Evolutionary conservation across 305 asterid genomes (phyloP).

Genomic region (Nicotiana rustica): DNA sequence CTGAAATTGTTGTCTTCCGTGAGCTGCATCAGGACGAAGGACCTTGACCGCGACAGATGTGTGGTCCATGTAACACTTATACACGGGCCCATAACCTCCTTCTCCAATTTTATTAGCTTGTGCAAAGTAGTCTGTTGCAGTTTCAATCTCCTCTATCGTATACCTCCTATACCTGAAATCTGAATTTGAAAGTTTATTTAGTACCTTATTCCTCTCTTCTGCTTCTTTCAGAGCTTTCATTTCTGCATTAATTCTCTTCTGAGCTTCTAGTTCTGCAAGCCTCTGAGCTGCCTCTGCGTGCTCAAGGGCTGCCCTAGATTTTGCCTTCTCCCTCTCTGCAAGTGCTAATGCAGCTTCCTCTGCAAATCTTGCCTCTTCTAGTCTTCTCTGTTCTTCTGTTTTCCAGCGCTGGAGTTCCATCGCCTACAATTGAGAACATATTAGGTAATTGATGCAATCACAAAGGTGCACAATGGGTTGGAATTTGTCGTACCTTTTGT

Average conservation of each 20-base stretch:
- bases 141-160: conserved; percentile 57
- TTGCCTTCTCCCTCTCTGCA: conserved; percentile 54
- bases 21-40: conserved; percentile 62
- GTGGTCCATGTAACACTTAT: conserved; percentile 55
- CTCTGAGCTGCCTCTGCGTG: conserved; percentile 53
- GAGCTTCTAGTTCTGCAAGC: conserved; percentile 55
- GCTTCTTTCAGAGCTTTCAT: conserved; percentile 48
- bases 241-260: conserved; percentile 55
- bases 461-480: background rate
- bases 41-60: conserved; percentile 63
- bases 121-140: conserved; percentile 52
- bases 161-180: conserved; percentile 53
- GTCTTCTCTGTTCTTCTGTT: conserved; percentile 49
- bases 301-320: conserved; percentile 50
- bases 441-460: conserved; percentile 8
- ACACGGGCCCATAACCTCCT: conserved; percentile 66
- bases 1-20: conserved; percentile 60
- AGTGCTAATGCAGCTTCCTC: conserved; percentile 52
- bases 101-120: conserved; percentile 55
- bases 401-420: conserved; percentile 59
- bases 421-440: conserved; percentile 41
- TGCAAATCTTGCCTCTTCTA: conserved; percentile 53
- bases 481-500: conserved; percentile 44
- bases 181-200: conserved; percentile 37
- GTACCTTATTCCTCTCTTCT: conserved; percentile 46